Conservation (phyloP, 2,329 filamentous ascomycete genomes). For the Xylariaceae sp. region DNA sequence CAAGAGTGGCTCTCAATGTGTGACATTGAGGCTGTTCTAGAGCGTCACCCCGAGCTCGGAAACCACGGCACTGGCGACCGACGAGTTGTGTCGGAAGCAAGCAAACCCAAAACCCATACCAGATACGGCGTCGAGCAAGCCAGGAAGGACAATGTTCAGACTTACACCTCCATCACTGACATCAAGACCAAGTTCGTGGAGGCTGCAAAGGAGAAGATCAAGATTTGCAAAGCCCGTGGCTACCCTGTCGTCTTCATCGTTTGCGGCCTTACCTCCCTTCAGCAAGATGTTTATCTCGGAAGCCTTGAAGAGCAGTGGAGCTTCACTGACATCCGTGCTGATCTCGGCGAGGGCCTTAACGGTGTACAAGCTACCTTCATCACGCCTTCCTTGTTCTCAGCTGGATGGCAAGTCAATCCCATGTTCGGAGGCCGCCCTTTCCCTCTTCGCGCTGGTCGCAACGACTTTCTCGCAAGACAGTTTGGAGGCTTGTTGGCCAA, state of each 20-base stretch:
- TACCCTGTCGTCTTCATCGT: conserved; percentile 26
- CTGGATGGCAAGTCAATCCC: conserved; percentile 31
- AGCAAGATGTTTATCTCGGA: conserved; percentile 31
- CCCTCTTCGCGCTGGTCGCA: conserved; percentile 5
- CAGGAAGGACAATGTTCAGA: conserved; percentile 20
- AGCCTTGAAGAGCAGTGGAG: conserved; percentile 7
- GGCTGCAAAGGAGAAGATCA: conserved; percentile 17
- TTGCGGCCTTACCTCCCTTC: conserved; percentile 27
- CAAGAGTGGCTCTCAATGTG: conserved; percentile 29
- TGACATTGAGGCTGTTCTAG: conserved; percentile 20
- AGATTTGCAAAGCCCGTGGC: conserved; percentile 4
- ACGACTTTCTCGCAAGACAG: conserved; percentile 26
- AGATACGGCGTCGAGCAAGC: background rate
- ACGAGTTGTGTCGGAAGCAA: conserved; percentile 14
- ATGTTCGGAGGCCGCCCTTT: conserved; percentile 17
- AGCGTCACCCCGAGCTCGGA: conserved; percentile 20
- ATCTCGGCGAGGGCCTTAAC: conserved; percentile 16
- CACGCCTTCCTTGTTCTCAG: conserved; percentile 30
- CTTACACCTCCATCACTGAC: conserved; percentile 17
- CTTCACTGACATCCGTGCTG: conserved; percentile 17
- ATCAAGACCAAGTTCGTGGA: conserved; percentile 22
- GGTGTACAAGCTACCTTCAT: conserved; percentile 20
- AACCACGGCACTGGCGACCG: conserved; percentile 26
- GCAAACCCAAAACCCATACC: background rate
- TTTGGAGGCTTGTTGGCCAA: conserved; percentile 28